Percentiles rank a stretch among this genome's conserved stretches.
These are phyloP conservation scores for Clavispora vitiphila DNA, from an alignment of 805 yeast species.

Conservation along the genomic window DNA sequence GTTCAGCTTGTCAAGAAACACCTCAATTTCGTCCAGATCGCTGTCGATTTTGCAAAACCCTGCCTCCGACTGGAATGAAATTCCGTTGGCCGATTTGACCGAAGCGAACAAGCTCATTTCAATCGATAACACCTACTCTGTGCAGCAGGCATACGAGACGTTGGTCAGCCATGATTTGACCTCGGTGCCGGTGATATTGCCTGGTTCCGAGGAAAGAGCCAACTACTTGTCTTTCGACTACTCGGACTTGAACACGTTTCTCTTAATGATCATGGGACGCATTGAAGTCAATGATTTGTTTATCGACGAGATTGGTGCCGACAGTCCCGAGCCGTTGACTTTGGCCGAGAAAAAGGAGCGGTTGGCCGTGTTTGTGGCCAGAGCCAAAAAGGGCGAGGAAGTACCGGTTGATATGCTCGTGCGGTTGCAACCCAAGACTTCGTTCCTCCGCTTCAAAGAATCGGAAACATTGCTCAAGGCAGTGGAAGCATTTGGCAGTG, in stretches of 20 bases:
- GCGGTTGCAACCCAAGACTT: slow-evolving; percentile 80
- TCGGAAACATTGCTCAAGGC: slow-evolving; percentile 64
- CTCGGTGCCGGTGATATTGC: slow-evolving; percentile 66
- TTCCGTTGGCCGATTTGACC: slow-evolving; percentile 66
- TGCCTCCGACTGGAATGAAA: slow-evolving; percentile 63
- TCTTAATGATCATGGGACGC: slow-evolving; percentile 79
- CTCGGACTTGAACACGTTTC: slow-evolving; percentile 81
- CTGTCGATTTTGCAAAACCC: slow-evolving; percentile 11
- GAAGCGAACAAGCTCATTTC: slow-evolving; percentile 73
- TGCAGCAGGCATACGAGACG: slow-evolving; percentile 84
- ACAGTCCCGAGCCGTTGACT: slow-evolving; percentile 18
- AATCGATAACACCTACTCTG: slow-evolving; percentile 62
- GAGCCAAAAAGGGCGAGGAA: slow-evolving; percentile 81
- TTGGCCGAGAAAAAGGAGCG: slow-evolving; percentile 31
- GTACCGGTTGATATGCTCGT: slow-evolving; percentile 90
- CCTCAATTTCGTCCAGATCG: slow-evolving; percentile 19
- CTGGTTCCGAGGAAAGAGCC: slow-evolving; percentile 34
- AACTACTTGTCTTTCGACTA: slow-evolving; percentile 75
- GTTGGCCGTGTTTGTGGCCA: slow-evolving; percentile 40
- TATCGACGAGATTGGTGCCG: slow-evolving; percentile 23
- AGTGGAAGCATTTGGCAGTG: slow-evolving; percentile 85
- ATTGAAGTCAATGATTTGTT: slow-evolving; percentile 35
- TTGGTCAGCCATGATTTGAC: slow-evolving; percentile 70
- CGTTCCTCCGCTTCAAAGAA: slow-evolving; percentile 74
- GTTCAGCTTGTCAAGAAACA: slow-evolving; percentile 35